A percentile compares a stretch with the other conserved stretches of the same genome.
phyloP scores from a whole-genome alignment of 2,329 filamentous ascomycete genomes.

The Juglanconis juglandina region DNA sequence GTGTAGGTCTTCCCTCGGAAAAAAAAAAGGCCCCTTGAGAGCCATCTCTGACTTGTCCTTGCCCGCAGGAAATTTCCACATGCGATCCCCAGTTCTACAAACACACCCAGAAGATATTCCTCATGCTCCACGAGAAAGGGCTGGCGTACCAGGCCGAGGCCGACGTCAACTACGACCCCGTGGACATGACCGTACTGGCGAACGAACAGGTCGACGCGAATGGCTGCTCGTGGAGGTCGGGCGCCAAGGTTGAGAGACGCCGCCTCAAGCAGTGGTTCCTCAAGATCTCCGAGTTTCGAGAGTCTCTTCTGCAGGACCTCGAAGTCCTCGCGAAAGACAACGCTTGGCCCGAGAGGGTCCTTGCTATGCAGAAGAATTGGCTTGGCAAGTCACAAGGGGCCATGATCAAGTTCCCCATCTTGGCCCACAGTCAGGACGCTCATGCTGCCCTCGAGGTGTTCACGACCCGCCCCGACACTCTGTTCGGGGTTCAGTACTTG shows the following conservation, averaged over 20 bases:
- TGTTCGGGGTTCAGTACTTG: constrained; percentile 84
- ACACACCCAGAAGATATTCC: constrained; percentile 82
- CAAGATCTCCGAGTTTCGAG: constrained; percentile 74
- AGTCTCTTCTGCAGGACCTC: constrained; percentile 68
- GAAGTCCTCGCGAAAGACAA: constrained; percentile 59
- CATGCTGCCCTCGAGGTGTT: constrained; percentile 65
- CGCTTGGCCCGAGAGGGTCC: constrained; percentile 78
- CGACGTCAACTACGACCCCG: constrained; percentile 84
- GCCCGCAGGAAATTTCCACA: constrained; percentile 70
- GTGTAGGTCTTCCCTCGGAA: constrained; percentile 50
- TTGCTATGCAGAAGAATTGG: constrained; percentile 85
- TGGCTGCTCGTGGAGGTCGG: constrained; percentile 82
- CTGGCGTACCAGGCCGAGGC: constrained; percentile 81
- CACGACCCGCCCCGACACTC: constrained; percentile 79
- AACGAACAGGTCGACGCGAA: constrained; percentile 92
- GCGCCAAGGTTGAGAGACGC: constrained; percentile 76
- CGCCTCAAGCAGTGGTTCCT: constrained; percentile 88
- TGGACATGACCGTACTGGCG: constrained; percentile 84
- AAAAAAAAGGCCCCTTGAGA: background rate
- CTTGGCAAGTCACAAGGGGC: constrained; percentile 75
- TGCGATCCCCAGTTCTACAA: constrained; percentile 85
- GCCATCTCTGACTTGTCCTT: constrained; percentile 9
- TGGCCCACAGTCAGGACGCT: constrained; percentile 38
- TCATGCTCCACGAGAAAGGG: constrained; percentile 69
- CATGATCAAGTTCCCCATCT: constrained; percentile 65